Evolutionary conservation across 495 filamentous ascomycete species (phyloP).

Genomic region (Trichoderma virens): DNA sequence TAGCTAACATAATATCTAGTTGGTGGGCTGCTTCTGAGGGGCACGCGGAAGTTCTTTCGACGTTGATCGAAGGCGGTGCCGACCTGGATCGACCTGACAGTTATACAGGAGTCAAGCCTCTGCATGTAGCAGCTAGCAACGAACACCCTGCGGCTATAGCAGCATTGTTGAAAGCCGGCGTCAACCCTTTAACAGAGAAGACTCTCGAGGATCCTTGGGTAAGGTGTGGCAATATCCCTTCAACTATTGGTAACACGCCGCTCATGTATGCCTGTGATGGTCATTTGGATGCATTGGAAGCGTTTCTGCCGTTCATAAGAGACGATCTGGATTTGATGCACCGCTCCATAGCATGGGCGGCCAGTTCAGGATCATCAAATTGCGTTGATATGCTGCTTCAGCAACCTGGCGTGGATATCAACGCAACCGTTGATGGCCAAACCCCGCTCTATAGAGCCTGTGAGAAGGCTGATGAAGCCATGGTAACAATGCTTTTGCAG

Average conservation of each 20-base stretch:
- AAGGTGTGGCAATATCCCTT: neutral
- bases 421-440: neutral
- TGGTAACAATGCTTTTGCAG: neutral
- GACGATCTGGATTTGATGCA: neutral
- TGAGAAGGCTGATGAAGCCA: neutral
- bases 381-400: neutral
- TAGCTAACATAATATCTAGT: neutral
- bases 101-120: neutral
- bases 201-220: slow-evolving; percentile 11
- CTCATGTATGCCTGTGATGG: slow-evolving; percentile 16
- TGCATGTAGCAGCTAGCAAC: slow-evolving; percentile 16
- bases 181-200: slow-evolving; percentile 20
- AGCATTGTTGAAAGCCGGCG: slow-evolving; percentile 19
- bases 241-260: neutral
- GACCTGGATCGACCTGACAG: slow-evolving; percentile 12
- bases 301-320: slow-evolving; percentile 15
- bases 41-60: neutral
- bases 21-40: neutral
- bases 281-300: slow-evolving; percentile 15
- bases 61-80: slow-evolving; percentile 6
- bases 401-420: slow-evolving; percentile 2
- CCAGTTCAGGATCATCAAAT: neutral
- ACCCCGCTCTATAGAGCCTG: neutral
- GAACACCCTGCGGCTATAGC: slow-evolving; percentile 12
- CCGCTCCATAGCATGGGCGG: neutral